Evolutionary conservation across 352 stramenopile genomes (phyloP).

Genomic region (Globisporangium yorkense): DNA sequence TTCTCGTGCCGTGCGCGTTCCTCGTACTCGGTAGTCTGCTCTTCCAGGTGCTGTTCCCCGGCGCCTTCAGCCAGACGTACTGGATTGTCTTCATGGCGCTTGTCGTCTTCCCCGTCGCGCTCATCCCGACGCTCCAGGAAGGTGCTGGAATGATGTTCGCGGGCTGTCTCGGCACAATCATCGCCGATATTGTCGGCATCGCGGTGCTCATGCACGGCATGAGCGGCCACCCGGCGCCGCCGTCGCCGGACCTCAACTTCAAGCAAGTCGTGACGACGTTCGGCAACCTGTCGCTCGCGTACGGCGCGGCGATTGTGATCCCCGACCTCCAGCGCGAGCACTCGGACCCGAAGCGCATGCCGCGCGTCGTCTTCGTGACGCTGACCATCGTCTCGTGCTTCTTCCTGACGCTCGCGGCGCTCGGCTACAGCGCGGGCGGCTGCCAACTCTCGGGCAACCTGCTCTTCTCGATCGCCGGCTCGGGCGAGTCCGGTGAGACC

Average conservation of each 20-base stretch:
- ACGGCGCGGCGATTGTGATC: constrained; percentile 48
- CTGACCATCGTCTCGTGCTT: constrained; percentile 42
- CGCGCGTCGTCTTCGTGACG: constrained; percentile 42
- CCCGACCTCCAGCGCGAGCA: constrained; percentile 49
- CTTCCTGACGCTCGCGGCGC: constrained; percentile 32
- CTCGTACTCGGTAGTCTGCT: constrained; percentile 41
- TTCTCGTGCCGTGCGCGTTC: constrained; percentile 37
- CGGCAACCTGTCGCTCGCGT: constrained; percentile 42
- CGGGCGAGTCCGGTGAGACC: constrained; percentile 16
- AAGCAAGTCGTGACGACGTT: constrained; percentile 42
- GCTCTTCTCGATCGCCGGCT: constrained; percentile 40
- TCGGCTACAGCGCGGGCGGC: constrained; percentile 33
- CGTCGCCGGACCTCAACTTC: constrained; percentile 28
- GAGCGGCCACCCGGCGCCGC: constrained; percentile 30
- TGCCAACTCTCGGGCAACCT: constrained; percentile 55
- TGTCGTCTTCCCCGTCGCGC: constrained; percentile 29
- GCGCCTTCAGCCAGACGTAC: constrained; percentile 18
- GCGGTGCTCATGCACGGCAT: constrained; percentile 38
- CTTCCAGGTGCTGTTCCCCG: constrained; percentile 38
- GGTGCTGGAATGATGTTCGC: constrained; percentile 35
- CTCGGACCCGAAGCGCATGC: constrained; percentile 45
- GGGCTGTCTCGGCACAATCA: constrained; percentile 36
- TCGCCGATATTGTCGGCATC: constrained; percentile 40
- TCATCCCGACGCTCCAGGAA: constrained; percentile 48
- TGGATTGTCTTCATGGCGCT: constrained; percentile 58